These are phyloP conservation scores for Pestalotiopsis sp. DNA, from an alignment of 2,329 filamentous ascomycete species.

Conservation along the genomic window DNA sequence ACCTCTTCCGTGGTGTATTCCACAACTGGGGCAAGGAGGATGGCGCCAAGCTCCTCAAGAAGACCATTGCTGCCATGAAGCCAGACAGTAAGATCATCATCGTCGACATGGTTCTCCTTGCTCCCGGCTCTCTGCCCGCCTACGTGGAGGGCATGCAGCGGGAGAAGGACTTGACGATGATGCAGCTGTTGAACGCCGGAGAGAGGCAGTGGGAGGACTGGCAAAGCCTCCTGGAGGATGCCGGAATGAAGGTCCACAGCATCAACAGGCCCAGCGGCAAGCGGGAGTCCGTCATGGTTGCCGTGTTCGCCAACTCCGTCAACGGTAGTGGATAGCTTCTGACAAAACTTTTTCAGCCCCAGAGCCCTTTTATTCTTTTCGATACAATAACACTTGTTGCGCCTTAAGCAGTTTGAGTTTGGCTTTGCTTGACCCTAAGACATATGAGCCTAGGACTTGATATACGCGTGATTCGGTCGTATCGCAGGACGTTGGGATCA, in stretches of 20 bases:
- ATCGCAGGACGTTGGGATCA: too few relatives aligned
- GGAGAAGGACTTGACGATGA: background rate
- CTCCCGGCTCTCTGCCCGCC: background rate
- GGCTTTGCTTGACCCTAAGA: too few relatives aligned
- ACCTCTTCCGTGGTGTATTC: constrained; percentile 50
- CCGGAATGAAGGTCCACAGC: background rate
- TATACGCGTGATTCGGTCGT: too few relatives aligned
- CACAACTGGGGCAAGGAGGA: constrained; percentile 44
- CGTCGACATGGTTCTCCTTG: background rate
- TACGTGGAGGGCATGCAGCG: background rate
- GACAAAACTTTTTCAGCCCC: too few relatives aligned
- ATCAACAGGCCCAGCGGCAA: background rate
- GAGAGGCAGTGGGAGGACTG: background rate
- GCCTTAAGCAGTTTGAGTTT: too few relatives aligned
- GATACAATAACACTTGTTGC: too few relatives aligned
- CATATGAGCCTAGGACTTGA: too few relatives aligned
- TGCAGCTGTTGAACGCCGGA: background rate
- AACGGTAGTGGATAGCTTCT: background rate
- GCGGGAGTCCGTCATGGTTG: background rate
- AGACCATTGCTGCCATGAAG: too few relatives aligned
- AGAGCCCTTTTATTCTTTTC: too few relatives aligned
- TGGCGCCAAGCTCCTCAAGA: too few relatives aligned
- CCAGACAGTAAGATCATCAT: too few relatives aligned
- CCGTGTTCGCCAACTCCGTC: background rate
- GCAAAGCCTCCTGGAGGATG: background rate